Evolutionary conservation across 2,329 filamentous ascomycete genomes (phyloP).

Genomic region (Paecilomyces fulvus): DNA sequence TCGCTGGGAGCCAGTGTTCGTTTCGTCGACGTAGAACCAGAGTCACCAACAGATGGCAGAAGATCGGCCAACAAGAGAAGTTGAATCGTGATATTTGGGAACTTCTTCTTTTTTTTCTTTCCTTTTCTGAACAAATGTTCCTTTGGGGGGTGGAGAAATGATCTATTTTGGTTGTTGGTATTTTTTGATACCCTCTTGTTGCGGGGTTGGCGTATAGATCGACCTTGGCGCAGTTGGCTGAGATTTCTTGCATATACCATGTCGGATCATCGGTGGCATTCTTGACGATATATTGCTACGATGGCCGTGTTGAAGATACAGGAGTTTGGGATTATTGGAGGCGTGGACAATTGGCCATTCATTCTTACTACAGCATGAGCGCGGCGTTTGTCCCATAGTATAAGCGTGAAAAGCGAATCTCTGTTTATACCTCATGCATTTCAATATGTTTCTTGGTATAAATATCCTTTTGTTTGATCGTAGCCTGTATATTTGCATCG

Average conservation of each 20-base stretch:
- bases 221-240: neutral
- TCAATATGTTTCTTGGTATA: neutral
- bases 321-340: neutral
- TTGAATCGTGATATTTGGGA: constrained; percentile 6
- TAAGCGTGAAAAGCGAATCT: neutral
- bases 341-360: neutral
- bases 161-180: constrained; percentile 1
- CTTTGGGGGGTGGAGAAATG: neutral
- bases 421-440: neutral
- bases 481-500: neutral
- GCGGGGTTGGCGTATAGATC: neutral
- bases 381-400: neutral
- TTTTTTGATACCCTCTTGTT: neutral
- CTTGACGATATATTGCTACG: neutral
- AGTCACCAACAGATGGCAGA: constrained; percentile 32
- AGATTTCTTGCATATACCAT: neutral
- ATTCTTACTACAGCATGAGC: neutral
- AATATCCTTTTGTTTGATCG: neutral
- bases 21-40: constrained; percentile 33
- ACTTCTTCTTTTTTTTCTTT: neutral
- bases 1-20: constrained; percentile 28
- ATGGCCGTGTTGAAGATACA: neutral
- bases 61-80: constrained; percentile 26
- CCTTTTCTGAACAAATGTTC: neutral
- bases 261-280: neutral